Base-by-base conservation (phyloP, 2,329 filamentous ascomycete genomes). In the Colletotrichum godetiae region DNA sequence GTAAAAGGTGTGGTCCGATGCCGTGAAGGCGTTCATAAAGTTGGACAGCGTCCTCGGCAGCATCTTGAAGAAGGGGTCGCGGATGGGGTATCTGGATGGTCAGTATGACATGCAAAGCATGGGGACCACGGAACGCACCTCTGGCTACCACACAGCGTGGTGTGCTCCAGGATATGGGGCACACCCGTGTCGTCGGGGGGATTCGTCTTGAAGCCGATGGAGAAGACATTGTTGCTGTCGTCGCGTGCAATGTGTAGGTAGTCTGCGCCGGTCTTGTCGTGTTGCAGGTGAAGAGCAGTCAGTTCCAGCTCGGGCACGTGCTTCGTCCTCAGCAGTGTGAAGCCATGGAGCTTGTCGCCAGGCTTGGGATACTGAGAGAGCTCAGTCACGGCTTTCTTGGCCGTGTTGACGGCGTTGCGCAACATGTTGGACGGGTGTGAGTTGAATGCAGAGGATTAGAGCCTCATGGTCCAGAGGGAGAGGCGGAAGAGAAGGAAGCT, bases 21-120 rank as follows among this genome's bases (percentile, higher is more conserved):
- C 95, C 55, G 97, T 99, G 81, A 98, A 98, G 74, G 97, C 97
- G 82, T 99, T 99, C 97, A 99, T 99, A 81, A 98, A 99, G 84
- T 98, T 99, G 76, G 97, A 98, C n/a, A 99, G 89, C 5, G 97
- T 98, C 78, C 97, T 92, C 27, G 97, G 97, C 31, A 99, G 90
- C 97, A 99, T 99, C 89, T 98, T 99, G 88, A 99, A 99, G 88
- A 99, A 99, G 0, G 97, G 97, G 80, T 99, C 97, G 75, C 97
- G 94, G 72, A 99, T 96, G n/a, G 97, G 97, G 81, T 95, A 97
- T 82, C 94, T 96, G 71, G 10, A 1, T 10, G 64, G 33, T 67
- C 29, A 64, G 66, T 24, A n/a, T 4, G 52, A 12, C 24, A 64
- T 1, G 8, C 4, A 29, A 29, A 29, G 52, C 13, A 10, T n/a